Conservation (phyloP, 1,284 basidiomycete genomes). For the Retiboletus fuscus region DNA sequence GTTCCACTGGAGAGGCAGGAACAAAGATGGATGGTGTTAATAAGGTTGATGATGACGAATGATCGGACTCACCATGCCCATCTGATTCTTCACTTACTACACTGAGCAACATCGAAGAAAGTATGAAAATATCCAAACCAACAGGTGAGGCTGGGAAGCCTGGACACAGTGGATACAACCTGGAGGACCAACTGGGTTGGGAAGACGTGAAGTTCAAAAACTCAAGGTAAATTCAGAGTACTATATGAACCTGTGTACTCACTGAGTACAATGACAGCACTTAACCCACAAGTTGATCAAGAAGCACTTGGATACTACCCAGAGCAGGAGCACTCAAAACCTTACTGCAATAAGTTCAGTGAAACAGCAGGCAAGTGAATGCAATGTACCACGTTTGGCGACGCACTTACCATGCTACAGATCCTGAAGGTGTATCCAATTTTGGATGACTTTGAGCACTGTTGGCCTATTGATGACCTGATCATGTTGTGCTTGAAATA, state of each 20-base stretch:
- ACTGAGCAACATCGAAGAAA: neutral
- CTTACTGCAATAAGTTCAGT: neutral
- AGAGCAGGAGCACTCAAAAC: neutral
- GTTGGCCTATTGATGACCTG: neutral
- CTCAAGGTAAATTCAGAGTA: constrained; percentile 3
- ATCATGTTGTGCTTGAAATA: neutral
- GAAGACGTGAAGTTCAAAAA: neutral
- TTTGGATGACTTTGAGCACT: neutral
- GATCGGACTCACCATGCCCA: neutral
- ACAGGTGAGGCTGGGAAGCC: neutral
- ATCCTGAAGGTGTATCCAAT: neutral
- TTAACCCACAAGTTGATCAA: neutral
- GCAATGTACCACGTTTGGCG: neutral
- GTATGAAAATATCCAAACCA: neutral
- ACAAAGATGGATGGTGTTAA: neutral
- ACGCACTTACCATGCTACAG: neutral
- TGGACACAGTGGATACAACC: neutral
- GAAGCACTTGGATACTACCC: neutral
- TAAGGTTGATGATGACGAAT: neutral
- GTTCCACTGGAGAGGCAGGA: neutral
- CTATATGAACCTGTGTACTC: neutral
- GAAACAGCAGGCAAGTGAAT: neutral
- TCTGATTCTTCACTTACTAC: neutral
- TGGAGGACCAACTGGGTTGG: neutral
- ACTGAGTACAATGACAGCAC: neutral